Evolutionary conservation across 495 filamentous ascomycete species (phyloP).

Genomic region (Penicillium simplicissimum): DNA sequence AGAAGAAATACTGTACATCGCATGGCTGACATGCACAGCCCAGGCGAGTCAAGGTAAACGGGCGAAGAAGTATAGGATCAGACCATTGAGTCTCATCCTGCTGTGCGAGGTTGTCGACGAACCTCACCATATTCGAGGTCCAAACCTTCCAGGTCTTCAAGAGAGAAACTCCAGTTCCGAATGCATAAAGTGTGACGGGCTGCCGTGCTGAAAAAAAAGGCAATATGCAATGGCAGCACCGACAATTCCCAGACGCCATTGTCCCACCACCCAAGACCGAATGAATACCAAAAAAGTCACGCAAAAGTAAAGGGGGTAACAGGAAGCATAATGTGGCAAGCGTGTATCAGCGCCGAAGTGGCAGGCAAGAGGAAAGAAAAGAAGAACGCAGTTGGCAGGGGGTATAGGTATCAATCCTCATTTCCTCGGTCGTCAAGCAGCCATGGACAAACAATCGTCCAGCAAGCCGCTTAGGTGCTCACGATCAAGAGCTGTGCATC

Average conservation of each 20-base stretch:
- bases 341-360: conserved; percentile 6
- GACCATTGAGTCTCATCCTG: conserved; percentile 9
- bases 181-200: conserved; percentile 31
- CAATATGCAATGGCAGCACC: conserved; percentile 7
- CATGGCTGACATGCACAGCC: conserved; percentile 4
- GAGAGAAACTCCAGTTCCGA: conserved; percentile 27
- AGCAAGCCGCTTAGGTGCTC: conserved; percentile 66
- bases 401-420: conserved; percentile 21
- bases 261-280: conserved; percentile 25
- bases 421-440: conserved; percentile 30
- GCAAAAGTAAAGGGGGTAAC: conserved; percentile 9
- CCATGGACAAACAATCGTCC: conserved; percentile 60
- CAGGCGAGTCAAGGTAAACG: conserved; percentile 2
- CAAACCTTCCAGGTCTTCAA: conserved; percentile 14
- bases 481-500: conserved; percentile 60
- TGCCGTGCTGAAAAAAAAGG: neutral
- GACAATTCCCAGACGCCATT: conserved; percentile 31
- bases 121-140: neutral
- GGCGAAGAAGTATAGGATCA: conserved; percentile 8
- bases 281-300: conserved; percentile 18
- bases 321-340: conserved; percentile 11
- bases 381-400: neutral
- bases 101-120: neutral
- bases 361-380: conserved; percentile 5
- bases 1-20: conserved; percentile 26